Conservation (phyloP, 2,329 filamentous ascomycete species). For the Biscogniauxia marginata region DNA sequence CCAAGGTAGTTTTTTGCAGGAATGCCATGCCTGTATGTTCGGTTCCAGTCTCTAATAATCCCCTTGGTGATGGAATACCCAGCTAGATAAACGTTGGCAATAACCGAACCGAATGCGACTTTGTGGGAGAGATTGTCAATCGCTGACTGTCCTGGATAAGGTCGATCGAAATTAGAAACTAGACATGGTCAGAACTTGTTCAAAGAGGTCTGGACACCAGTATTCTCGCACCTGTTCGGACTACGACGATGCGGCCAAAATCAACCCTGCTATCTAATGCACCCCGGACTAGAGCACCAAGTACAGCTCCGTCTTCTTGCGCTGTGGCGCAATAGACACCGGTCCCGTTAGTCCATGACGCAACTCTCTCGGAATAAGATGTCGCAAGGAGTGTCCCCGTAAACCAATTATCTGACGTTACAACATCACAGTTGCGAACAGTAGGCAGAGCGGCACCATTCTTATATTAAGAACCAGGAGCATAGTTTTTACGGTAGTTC, state of each 20-base stretch:
- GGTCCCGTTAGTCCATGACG: conserved; percentile 63
- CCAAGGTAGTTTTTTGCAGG: conserved; percentile 64
- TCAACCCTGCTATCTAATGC: conserved; percentile 58
- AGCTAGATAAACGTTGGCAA: conserved; percentile 65
- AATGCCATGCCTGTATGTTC: conserved; percentile 57
- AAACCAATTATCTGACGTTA: conserved; percentile 72
- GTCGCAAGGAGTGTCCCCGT: conserved; percentile 59
- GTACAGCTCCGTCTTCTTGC: conserved; percentile 70
- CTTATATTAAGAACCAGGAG: conserved; percentile 29
- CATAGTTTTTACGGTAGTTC: conserved; percentile 56
- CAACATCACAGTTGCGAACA: conserved; percentile 64
- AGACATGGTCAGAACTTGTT: neutral
- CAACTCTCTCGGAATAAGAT: neutral
- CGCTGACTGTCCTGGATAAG: conserved; percentile 55
- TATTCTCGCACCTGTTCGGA: conserved; percentile 53
- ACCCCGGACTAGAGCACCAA: conserved; percentile 63
- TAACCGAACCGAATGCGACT: conserved; percentile 61
- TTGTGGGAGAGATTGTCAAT: conserved; percentile 62
- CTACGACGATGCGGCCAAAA: conserved; percentile 64
- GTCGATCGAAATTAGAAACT: conserved; percentile 70
- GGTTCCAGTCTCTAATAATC: conserved; percentile 60
- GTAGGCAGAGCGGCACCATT: conserved; percentile 48
- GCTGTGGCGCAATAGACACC: conserved; percentile 68
- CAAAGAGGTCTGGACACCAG: neutral
- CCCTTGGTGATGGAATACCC: conserved; percentile 65